These are phyloP conservation scores for Fusarium globosum DNA, from an alignment of 2,329 filamentous ascomycete genomes.

Conservation along the genomic window DNA sequence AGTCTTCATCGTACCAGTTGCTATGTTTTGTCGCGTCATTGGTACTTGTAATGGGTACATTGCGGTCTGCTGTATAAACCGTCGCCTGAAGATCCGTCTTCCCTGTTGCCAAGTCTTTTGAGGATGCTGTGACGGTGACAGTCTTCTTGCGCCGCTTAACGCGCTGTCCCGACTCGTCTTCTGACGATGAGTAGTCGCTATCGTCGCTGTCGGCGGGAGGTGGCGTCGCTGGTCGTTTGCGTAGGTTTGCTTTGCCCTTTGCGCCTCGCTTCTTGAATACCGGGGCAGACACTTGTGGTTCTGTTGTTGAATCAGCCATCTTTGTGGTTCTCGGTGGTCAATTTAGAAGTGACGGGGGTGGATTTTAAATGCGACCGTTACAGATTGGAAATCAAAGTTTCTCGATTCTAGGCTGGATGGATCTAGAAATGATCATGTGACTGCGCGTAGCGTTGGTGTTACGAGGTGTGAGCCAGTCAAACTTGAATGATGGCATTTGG, in stretches of 20 bases:
- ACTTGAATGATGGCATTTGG: background rate
- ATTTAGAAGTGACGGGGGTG: background rate
- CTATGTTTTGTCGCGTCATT: constrained; percentile 91
- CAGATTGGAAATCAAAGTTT: constrained; percentile 35
- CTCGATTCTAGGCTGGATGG: background rate
- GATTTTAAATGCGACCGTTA: background rate
- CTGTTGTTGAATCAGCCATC: constrained; percentile 37
- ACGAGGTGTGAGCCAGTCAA: background rate
- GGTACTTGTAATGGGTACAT: constrained; percentile 69
- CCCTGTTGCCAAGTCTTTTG: constrained; percentile 55
- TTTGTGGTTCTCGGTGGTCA: background rate
- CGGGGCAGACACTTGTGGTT: constrained; percentile 63
- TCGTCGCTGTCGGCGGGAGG: constrained; percentile 73
- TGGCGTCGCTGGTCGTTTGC: constrained; percentile 84
- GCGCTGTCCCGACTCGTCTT: constrained; percentile 79
- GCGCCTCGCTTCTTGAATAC: constrained; percentile 88
- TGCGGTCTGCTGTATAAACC: constrained; percentile 70
- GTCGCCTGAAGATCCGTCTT: constrained; percentile 59
- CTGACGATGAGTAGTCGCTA: constrained; percentile 75
- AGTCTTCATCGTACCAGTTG: constrained; percentile 89
- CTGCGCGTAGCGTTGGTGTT: constrained; percentile 14
- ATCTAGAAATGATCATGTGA: constrained; percentile 36
- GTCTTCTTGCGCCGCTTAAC: constrained; percentile 82
- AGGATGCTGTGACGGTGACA: constrained; percentile 73
- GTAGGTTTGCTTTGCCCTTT: constrained; percentile 80